A percentile compares a stretch with the other conserved stretches of the same genome.
Conservation (phyloP, 371 early-diverging fungal genomes). For the Mortierella sp. region DNA sequence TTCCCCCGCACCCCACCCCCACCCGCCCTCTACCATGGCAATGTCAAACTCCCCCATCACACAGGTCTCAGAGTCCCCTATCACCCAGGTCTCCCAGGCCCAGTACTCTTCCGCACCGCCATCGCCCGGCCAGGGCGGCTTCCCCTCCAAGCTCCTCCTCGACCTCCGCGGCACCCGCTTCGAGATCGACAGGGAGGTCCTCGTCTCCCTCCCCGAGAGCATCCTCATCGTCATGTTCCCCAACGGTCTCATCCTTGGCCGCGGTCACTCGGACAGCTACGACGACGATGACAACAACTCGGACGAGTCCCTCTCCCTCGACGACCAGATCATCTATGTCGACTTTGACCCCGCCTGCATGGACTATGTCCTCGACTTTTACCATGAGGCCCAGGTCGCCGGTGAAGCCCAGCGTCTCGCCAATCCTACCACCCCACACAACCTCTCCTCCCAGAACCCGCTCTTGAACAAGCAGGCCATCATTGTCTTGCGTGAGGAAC, state of each 20-base stretch:
- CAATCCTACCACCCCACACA: conserved; percentile 4
- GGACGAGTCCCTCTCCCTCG: conserved; percentile 60
- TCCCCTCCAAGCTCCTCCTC: conserved; percentile 71
- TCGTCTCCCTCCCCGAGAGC: conserved; percentile 80
- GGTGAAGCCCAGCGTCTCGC: conserved; percentile 39
- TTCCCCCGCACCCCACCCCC: not conserved
- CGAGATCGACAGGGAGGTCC: conserved; percentile 77
- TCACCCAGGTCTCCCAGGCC: conserved; percentile 44
- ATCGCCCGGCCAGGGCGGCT: conserved; percentile 35
- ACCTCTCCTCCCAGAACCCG: conserved; percentile 59
- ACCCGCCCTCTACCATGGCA: conserved; percentile 15
- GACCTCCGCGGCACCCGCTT: conserved; percentile 79
- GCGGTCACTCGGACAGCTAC: conserved; percentile 59
- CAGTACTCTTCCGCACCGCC: conserved; percentile 30
- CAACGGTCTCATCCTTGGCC: conserved; percentile 73
- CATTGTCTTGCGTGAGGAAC: conserved; percentile 71
- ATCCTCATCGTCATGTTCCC: conserved; percentile 88
- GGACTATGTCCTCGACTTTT: conserved; percentile 70
- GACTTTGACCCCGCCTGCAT: conserved; percentile 75
- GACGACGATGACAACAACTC: conserved; percentile 64
- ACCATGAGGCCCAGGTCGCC: conserved; percentile 54
- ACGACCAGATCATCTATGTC: conserved; percentile 66
- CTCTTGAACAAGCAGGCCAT: conserved; percentile 77
- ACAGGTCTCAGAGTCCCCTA: conserved; percentile 48
- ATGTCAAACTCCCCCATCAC: conserved; percentile 51